These are phyloP conservation scores for Termitomyces sp. DNA, from an alignment of 768 basidiomycete genomes.

Conservation along the genomic window DNA sequence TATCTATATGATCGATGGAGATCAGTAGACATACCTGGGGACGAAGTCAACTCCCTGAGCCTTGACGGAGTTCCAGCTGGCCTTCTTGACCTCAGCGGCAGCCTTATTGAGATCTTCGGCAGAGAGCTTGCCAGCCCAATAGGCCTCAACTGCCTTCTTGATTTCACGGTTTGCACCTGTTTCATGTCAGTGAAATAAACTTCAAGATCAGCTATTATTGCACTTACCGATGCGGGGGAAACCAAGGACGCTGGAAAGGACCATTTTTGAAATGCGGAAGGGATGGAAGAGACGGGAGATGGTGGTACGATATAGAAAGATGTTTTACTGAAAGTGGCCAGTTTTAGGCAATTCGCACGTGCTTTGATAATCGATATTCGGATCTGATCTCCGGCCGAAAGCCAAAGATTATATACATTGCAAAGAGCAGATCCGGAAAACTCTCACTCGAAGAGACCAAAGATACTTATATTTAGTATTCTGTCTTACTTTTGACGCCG, in stretches of 20 bases:
- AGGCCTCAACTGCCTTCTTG: slow-evolving; percentile 97
- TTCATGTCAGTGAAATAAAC: neutral
- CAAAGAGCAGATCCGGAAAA: neutral
- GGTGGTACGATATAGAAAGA: slow-evolving; percentile 22
- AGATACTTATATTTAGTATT: neutral
- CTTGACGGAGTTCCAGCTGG: slow-evolving; percentile 85
- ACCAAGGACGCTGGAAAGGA: slow-evolving; percentile 80
- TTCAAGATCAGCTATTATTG: neutral
- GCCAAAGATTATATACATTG: neutral
- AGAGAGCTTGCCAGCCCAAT: slow-evolving; percentile 91
- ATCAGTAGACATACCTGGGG: slow-evolving; percentile 63
- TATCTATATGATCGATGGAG: slow-evolving; percentile 12
- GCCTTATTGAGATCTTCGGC: slow-evolving; percentile 84
- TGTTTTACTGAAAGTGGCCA: slow-evolving; percentile 18
- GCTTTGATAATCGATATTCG: slow-evolving; percentile 27
- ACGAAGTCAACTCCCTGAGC: slow-evolving; percentile 81
- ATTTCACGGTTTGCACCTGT: slow-evolving; percentile 90
- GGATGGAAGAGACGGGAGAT: slow-evolving; percentile 19
- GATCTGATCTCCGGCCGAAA: slow-evolving; percentile 15
- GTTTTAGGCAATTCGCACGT: slow-evolving; percentile 31
- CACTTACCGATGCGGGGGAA: slow-evolving; percentile 83
- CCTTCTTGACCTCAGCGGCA: slow-evolving; percentile 83
- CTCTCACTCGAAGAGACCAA: neutral
- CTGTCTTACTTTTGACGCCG: neutral
- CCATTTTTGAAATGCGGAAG: slow-evolving; percentile 42